Evolutionary conservation across 495 filamentous ascomycete species (phyloP).

Genomic region (Podospora bellae-mahoneyi): DNA sequence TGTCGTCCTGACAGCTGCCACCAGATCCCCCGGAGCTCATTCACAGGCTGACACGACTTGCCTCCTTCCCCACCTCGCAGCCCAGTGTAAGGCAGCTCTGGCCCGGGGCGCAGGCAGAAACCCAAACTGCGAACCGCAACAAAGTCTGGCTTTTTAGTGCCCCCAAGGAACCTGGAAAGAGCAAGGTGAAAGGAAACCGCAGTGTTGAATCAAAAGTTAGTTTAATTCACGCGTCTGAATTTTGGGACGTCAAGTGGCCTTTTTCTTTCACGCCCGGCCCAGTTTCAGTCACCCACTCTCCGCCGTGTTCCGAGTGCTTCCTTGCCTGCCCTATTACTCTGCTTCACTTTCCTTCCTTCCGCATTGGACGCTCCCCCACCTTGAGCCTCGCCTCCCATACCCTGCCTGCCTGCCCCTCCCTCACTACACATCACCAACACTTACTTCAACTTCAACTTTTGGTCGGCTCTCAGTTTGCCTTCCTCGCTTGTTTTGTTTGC

Average conservation of each 20-base stretch:
- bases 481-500: not conserved
- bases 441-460: not conserved
- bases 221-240: conserved; percentile 7
- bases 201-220: conserved; percentile 11
- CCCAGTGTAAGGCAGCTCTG: conserved; percentile 24
- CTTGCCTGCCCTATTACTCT: not conserved
- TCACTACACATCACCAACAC: not conserved
- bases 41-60: conserved; percentile 27
- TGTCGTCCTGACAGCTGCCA: conserved; percentile 12
- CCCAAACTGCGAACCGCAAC: conserved; percentile 16
- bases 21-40: conserved; percentile 17
- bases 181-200: not conserved
- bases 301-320: conserved; percentile 9
- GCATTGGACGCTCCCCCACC: conserved; percentile 3
- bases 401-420: not conserved
- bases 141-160: not conserved
- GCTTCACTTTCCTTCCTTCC: conserved; percentile 16
- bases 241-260: not conserved
- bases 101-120: conserved; percentile 17
- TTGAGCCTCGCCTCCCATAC: not conserved
- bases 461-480: not conserved
- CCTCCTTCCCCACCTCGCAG: conserved; percentile 20
- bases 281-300: not conserved
- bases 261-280: conserved; percentile 3
- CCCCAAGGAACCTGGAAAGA: not conserved